Evolutionary conservation across 768 basidiomycete species (phyloP), one percentile per base, ranked within the genome.

Genomic region (Asterophora lycoperdoides): DNA sequence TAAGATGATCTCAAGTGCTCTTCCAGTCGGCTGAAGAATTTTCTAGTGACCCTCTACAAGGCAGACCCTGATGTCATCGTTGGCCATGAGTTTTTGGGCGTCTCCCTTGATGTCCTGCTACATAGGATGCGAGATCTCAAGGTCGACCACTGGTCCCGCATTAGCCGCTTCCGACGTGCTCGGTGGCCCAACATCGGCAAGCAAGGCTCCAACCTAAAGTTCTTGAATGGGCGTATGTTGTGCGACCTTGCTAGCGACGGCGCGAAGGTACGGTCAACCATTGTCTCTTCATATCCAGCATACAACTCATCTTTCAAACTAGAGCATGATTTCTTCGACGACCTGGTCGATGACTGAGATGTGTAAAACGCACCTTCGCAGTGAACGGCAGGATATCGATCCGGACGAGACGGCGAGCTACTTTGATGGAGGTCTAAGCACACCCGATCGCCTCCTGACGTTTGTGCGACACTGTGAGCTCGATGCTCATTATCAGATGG

Each of bases 291-390:
- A 2, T 11, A 29, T 37, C 46, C 6, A 18, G 44, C 9, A 10
- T 34, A 7, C 8, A 19, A 48, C 17, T 45, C 3, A 42, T 4
- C 8, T 36, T 35, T 43, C 20, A 32, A 50, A 37, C 32, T 59
- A 95, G 93, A 85, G 89, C 17, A 95, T 97, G 92, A 98, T 99
- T 63, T 70, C 85, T 0, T 98, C 96, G 3, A 97, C 93, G 4
- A 98, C 96, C 1, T 99, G 96, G 96, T 95, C 94, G 2, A 70
- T 98, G 45, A 92, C 91, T 8, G 96, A 99, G 67, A 97, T 99
- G 93, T 93, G 90, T 69, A 79, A 76, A 53, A 89, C 92, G 0
- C 88, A 95, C 63, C 80, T 99, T 54, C 85, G 86, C 53, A 79
- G 80, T 51, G 84, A 87, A 44, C 75, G 96, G 32, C 87, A 96